Evolutionary conservation across 371 early-diverging fungal species (phyloP), one percentile per base, ranked within the genome.

Genomic region (Spraguea lophii): DNA sequence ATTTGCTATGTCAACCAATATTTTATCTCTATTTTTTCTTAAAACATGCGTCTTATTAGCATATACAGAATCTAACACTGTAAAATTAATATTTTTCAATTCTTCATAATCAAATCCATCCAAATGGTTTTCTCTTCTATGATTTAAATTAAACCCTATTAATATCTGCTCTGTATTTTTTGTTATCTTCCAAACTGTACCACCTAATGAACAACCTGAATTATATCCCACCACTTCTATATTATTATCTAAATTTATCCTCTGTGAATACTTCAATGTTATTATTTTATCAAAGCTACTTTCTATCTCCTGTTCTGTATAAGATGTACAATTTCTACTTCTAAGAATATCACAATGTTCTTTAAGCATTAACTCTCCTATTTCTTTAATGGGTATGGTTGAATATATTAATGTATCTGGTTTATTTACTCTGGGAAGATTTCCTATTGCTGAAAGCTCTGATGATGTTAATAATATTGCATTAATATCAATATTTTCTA

Each of bases 141-240:
- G 89, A 65, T 92, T 93, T 61, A 82, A 83, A 62, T 90, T 85
- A 21, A 88, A 85, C 0, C 87, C 88, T 61, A 94, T 85, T 1
- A 92, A 73, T 54, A 94, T 83, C 17, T 81, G 80, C 49, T 92
- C 88, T 3, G 82, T 78, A 45, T 83, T 87, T 60, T 83, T 85
- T 51, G 78, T 78, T 46, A 97, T 85, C 59, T 82, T 85, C 90
- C 89, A 97, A 22, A 94, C 73, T 0, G 89, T 81, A 34, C 91
- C 94, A 59, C 98, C 98, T 42, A 93, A 72, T 0, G 89, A 80
- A 63, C 91, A 86, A 3, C 95, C 98, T 13, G 90, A 89, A 27
- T 81, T 74, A 64, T 81, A 83, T 1, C 94, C 85, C 7, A 84
- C 83, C 37, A 93, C 77, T 0, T 78, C 77, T 10, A 94, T 82